Base-by-base conservation (phyloP, 352 stramenopile genomes). In the Phytophthora tentaculata region DNA sequence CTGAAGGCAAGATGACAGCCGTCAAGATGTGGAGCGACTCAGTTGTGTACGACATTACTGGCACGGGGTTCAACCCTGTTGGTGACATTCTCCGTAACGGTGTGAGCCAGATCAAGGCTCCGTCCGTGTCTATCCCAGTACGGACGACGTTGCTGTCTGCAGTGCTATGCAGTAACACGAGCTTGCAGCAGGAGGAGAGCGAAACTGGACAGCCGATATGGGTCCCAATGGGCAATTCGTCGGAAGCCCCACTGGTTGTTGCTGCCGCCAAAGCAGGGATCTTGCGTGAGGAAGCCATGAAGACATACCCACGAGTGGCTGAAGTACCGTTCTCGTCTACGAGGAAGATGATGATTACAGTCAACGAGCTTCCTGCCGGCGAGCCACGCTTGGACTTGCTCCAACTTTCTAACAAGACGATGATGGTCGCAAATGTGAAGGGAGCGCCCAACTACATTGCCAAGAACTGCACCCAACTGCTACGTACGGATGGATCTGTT, bases 261-360 rank as follows among this genome's bases (percentile, higher is more conserved):
- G 79, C 83, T 20, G 85, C 88, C 5, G 83, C 80, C 1, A 91
- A 91, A 70, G 79, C 82, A 35, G 80, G 76, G 1, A 76, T 91
- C 29, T 85, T 76, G 77, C 75, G 77, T 10, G 80, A 90, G 1
- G 48, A 81, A 32, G 76, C 62, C 19, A 76, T 76, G 47, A 71
- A 69, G 52, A 76, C 39, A 57, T 89, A 79, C 79, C 88, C 86
- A 24, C 80, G 96, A 61, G 56, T 91, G 1, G 74, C 84, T 16
- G 94, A 98, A 71, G 84, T 98, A 23, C 91, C 95, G 0, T 99
- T 99, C 77, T 97, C 83, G 14, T 98, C 92, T 16, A 89, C 96
- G 6, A 79, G 90, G 43, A 99, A 99, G 76, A 89, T 94, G 74
- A 99, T 99, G 96, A 88, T 89, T 48, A 89, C 79, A 4, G 77